Conservation (phyloP, 768 basidiomycete species). For the Trametes coccinea region DNA sequence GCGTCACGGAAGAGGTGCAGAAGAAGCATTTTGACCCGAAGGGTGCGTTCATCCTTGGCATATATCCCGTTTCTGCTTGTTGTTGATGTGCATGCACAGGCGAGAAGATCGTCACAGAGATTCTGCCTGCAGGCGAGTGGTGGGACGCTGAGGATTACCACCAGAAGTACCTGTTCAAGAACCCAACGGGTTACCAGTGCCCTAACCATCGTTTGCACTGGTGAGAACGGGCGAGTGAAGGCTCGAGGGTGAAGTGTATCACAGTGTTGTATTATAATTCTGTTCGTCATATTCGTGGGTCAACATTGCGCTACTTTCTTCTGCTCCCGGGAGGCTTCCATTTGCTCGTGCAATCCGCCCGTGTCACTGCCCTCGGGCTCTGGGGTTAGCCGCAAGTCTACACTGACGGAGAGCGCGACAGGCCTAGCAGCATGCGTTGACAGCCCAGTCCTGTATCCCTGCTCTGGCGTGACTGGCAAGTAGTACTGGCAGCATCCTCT, state of each 20-base stretch:
- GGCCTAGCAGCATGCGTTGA: no score
- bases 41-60: conserved; percentile 15
- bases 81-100: conserved; percentile 32
- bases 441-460: no score
- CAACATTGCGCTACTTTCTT: no score
- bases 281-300: no score
- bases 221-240: conserved; percentile 39
- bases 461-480: no score
- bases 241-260: no score
- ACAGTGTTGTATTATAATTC: no score
- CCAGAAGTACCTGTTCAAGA: conserved; percentile 80
- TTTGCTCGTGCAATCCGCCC: no score
- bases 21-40: conserved; percentile 77
- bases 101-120: conserved; percentile 76
- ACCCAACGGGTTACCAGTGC: conserved; percentile 90
- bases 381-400: neutral
- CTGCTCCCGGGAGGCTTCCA: no score
- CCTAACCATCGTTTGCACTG: conserved; percentile 85
- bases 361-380: no score
- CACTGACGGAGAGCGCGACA: no score
- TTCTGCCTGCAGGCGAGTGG: conserved; percentile 72
- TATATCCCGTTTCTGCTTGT: neutral
- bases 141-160: conserved; percentile 84
- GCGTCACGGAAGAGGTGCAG: conserved; percentile 82
- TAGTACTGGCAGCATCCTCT: no score